Evolutionary conservation across 179 eudicot genomes (phyloP), one percentile per base, ranked within the genome.

Genomic region (Spinacia oleracea): DNA sequence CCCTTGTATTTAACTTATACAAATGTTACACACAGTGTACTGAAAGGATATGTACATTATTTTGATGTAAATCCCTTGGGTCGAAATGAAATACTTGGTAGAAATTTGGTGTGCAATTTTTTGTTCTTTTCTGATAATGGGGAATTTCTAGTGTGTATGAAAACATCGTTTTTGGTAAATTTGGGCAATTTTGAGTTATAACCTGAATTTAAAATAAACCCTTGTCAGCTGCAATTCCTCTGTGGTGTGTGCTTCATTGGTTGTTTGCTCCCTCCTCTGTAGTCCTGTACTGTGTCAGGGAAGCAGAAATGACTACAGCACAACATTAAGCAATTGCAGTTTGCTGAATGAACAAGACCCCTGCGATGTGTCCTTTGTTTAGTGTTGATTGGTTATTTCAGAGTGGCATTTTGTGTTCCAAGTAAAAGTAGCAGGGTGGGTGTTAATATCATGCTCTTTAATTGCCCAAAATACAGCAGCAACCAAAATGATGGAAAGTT

Each of bases 61-160:
- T 53, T 75, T 48, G 56, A 58, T 79, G 77, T 79, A 74, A 82
- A 78, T n/a, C 76, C 65, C 40, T 78, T 68, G 18, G 71, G 58
- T 73, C 48, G 31, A 56, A 65, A 40, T 69, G 64, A 63, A 51
- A 25, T 35, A n/a, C n/a, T n/a, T n/a, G n/a, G n/a, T n/a, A 6
- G 42, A 78, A 35, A 60, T 1, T 40, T 55, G 16, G 51, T 77
- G 56, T 65, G 55, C n/a, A n/a, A n/a, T n/a, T n/a, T n/a, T n/a
- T n/a, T n/a, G n/a, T n/a, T n/a, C n/a, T n/a, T n/a, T n/a, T n/a
- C n/a, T 70, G 50, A 40, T 14, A 5, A 34, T 53, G 23, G 64
- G 10, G 31, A 20, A 38, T 32, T 20, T 38, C 48, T 38, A 35
- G 34, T 29, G 18, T 29, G 67, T 62, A 62, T 62, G 38, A 31